Conservation (phyloP, 805 yeast genomes). For the Brettanomyces bruxellensis region DNA sequence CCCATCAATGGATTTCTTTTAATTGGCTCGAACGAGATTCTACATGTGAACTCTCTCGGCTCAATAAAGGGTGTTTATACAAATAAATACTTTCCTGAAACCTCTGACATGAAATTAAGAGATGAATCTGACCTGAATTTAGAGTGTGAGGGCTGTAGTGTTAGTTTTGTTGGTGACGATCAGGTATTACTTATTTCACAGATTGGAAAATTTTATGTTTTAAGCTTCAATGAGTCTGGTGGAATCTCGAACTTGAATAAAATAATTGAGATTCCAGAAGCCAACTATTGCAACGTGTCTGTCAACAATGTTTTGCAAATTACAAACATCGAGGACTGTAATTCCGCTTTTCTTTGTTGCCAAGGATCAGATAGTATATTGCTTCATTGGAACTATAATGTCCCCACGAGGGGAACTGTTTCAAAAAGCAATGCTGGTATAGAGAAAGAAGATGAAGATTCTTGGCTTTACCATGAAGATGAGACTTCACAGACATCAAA, state of each 20-base stretch:
- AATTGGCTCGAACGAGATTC: constrained; percentile 66
- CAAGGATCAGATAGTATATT: constrained; percentile 51
- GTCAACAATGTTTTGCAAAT: constrained; percentile 31
- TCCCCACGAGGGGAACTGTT: constrained; percentile 1
- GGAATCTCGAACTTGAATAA: constrained; percentile 26
- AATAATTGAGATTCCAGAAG: constrained; percentile 12
- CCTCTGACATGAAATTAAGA: constrained; percentile 30
- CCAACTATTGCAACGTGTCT: constrained; percentile 14
- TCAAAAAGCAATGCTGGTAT: constrained; percentile 5
- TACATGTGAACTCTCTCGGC: constrained; percentile 77
- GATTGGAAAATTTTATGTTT: constrained; percentile 33
- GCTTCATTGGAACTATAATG: constrained; percentile 26
- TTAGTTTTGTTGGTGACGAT: constrained; percentile 25
- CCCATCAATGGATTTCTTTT: constrained; percentile 64
- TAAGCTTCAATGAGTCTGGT: constrained; percentile 25
- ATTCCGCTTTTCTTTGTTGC: constrained; percentile 50
- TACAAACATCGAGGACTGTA: constrained; percentile 29
- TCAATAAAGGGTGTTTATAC: constrained; percentile 53
- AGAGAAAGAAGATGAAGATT: constrained; percentile 36
- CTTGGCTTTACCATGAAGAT: constrained; percentile 29
- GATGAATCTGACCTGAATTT: constrained; percentile 46
- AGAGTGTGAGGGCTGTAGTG: constrained; percentile 43
- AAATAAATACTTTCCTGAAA: constrained; percentile 39
- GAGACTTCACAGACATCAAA: constrained; percentile 11
- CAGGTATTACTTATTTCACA: constrained; percentile 32